A percentile compares a stretch with the other conserved stretches of the same genome.
phyloP scores from a whole-genome alignment of 805 yeast genomes.

The Isabelozyma pseudorhagii region DNA sequence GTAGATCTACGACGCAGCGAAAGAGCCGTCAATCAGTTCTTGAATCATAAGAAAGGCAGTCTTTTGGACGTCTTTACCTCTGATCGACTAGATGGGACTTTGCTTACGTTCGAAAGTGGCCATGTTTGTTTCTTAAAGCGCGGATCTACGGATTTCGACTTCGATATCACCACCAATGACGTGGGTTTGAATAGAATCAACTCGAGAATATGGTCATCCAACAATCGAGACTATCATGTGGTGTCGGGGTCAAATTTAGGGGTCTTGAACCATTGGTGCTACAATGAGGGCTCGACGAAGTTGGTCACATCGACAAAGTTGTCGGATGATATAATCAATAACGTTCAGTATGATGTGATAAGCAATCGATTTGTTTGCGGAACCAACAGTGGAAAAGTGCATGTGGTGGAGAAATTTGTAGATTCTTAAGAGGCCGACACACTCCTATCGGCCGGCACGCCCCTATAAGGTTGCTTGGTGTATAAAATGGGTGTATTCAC shows the following conservation, averaged over 20 bases:
- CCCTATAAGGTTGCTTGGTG: too few species aligned
- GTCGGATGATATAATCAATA: background rate
- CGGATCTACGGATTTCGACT: background rate
- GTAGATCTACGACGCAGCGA: slow-evolving; percentile 21
- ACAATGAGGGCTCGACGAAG: background rate
- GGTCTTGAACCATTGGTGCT: background rate
- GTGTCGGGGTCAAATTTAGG: background rate
- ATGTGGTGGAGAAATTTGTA: background rate
- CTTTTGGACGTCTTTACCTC: slow-evolving; percentile 3
- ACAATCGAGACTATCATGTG: background rate
- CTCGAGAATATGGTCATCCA: background rate
- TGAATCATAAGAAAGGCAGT: slow-evolving; percentile 3
- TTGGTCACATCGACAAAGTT: background rate
- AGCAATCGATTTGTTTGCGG: background rate
- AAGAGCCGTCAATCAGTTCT: slow-evolving; percentile 6
- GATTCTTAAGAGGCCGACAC: too few species aligned
- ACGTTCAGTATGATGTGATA: background rate
- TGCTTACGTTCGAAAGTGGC: slow-evolving; percentile 9
- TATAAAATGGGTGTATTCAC: too few species aligned
- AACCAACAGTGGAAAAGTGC: background rate
- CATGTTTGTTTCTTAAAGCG: background rate
- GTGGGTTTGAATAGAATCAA: background rate
- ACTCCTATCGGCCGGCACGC: too few species aligned
- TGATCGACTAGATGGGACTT: background rate
- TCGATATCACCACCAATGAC: background rate